These are phyloP conservation scores for Mycena citricolor DNA, from an alignment of 1,284 basidiomycete species.

Conservation along the genomic window DNA sequence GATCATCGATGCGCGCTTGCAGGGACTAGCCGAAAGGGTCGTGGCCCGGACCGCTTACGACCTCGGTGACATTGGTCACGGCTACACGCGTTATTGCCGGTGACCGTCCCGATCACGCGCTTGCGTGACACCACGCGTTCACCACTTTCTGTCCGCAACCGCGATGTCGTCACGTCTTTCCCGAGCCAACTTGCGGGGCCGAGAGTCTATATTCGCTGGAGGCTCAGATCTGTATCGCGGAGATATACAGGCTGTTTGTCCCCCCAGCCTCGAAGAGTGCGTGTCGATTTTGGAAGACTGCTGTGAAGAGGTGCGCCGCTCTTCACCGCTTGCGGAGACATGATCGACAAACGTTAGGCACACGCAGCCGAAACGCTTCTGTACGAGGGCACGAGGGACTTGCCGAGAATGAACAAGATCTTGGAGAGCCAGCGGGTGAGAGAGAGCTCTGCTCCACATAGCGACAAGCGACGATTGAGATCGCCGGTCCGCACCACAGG, in stretches of 20 bases:
- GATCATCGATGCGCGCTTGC: no score
- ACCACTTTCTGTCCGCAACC: no score
- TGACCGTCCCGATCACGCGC: no score
- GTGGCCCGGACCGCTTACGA: no score
- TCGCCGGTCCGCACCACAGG: no score
- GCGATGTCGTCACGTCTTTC: slow-evolving; percentile 67
- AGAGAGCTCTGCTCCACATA: no score
- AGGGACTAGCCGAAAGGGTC: no score
- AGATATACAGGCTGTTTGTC: slow-evolving; percentile 62
- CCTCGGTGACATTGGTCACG: no score
- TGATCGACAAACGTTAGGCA: slow-evolving; percentile 39
- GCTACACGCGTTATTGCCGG: no score
- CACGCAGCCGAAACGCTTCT: slow-evolving; percentile 68
- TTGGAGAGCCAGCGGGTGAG: slow-evolving; percentile 62
- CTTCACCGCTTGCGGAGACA: neutral
- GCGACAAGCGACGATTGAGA: no score
- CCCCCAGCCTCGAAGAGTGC: slow-evolving; percentile 68
- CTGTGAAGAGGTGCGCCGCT: slow-evolving; percentile 57
- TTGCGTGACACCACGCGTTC: no score
- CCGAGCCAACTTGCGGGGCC: slow-evolving; percentile 51
- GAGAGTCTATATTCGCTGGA: slow-evolving; percentile 68
- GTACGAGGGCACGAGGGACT: slow-evolving; percentile 64
- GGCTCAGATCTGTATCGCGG: slow-evolving; percentile 58
- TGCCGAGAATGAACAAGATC: slow-evolving; percentile 65
- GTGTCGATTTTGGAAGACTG: slow-evolving; percentile 74